Percentiles rank a stretch among this genome's conserved stretches.
These are phyloP conservation scores for Penicillium angulare DNA, from an alignment of 495 filamentous ascomycete genomes.

Conservation along the genomic window DNA sequence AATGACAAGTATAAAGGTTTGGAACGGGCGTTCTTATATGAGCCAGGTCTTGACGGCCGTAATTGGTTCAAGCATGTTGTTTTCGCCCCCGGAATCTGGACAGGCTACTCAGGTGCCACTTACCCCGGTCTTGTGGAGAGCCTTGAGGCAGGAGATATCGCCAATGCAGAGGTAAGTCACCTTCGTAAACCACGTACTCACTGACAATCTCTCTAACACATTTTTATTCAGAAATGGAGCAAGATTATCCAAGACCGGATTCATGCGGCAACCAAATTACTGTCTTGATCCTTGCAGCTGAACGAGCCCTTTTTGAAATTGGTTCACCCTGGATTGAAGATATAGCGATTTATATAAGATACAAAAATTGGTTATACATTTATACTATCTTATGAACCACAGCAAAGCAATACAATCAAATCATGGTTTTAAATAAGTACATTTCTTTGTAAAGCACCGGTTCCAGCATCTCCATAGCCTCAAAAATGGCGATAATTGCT, in stretches of 20 bases:
- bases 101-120: slow-evolving; percentile 77
- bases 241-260: slow-evolving; percentile 42
- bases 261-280: slow-evolving; percentile 34
- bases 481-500: no score
- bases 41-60: slow-evolving; percentile 55
- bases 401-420: no score
- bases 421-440: no score
- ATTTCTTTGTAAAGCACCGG: no score
- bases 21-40: slow-evolving; percentile 60
- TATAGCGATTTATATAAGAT: no score
- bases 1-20: slow-evolving; percentile 64
- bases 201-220: not conserved
- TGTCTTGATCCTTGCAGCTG: slow-evolving; percentile 19
- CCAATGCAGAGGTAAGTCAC: slow-evolving; percentile 41
- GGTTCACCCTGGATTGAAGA: no score
- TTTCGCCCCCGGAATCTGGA: slow-evolving; percentile 79
- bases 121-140: slow-evolving; percentile 63
- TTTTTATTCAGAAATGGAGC: slow-evolving; percentile 40
- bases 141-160: slow-evolving; percentile 51
- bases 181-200: not conserved
- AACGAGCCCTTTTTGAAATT: no score
- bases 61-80: slow-evolving; percentile 70
- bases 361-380: no score
- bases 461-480: no score
- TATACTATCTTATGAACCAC: no score